A percentile compares a stretch with the other conserved stretches of the same genome.
These are phyloP conservation scores for Clavispora santaluciae DNA, from an alignment of 805 yeast species.

Conservation along the genomic window DNA sequence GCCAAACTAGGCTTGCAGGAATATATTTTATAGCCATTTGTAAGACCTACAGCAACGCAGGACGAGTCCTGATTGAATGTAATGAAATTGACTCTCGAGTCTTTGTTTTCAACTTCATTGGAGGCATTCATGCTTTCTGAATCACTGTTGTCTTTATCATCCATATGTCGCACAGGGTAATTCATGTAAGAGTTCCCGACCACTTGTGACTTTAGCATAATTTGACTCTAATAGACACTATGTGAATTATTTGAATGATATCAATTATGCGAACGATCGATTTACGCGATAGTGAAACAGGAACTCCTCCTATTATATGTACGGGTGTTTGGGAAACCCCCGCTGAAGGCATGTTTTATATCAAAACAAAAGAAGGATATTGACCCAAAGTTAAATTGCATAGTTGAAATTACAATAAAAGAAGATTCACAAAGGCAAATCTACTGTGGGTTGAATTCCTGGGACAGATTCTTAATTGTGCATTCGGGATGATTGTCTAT, in stretches of 20 bases:
- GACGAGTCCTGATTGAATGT: slow-evolving; percentile 84
- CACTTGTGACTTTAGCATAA: slow-evolving; percentile 3
- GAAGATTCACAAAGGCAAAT: too few species aligned
- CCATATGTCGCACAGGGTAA: background rate
- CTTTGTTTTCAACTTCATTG: background rate
- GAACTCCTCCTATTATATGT: background rate
- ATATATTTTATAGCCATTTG: slow-evolving; percentile 63
- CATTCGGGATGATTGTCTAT: too few species aligned
- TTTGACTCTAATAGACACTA: background rate
- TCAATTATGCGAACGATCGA: too few species aligned
- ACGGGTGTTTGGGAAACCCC: background rate
- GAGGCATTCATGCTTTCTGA: background rate
- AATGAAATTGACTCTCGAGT: slow-evolving; percentile 30
- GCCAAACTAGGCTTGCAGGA: slow-evolving; percentile 82
- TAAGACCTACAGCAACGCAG: slow-evolving; percentile 74
- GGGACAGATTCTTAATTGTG: too few species aligned
- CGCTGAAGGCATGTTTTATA: too few species aligned
- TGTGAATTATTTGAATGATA: background rate
- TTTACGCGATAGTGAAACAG: background rate
- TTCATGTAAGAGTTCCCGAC: slow-evolving; percentile 2
- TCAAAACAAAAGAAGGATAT: too few species aligned
- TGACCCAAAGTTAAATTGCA: too few species aligned
- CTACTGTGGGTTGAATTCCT: too few species aligned
- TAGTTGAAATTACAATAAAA: too few species aligned
- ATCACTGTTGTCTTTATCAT: background rate